Evolutionary conservation across 2,329 filamentous ascomycete genomes (phyloP).

Genomic region (Xylariaceae sp.): DNA sequence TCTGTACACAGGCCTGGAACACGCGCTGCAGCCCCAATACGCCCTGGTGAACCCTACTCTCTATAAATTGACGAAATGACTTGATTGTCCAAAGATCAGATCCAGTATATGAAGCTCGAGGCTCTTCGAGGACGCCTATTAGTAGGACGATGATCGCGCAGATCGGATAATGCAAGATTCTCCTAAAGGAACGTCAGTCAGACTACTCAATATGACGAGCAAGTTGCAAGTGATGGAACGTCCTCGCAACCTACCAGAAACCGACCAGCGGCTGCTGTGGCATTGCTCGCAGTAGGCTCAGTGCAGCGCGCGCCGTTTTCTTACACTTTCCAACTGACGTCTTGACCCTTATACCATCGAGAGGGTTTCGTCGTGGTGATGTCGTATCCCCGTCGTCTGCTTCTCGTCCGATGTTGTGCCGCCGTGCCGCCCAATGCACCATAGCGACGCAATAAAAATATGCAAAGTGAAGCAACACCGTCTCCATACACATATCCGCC

Average conservation of each 20-base stretch:
- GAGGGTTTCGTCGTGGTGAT: no score
- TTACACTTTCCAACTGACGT: slow-evolving; percentile 1
- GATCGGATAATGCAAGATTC: slow-evolving; percentile 5
- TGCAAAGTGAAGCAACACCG: slow-evolving; percentile 1
- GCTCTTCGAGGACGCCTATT: slow-evolving; percentile 2
- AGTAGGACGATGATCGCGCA: slow-evolving; percentile 3
- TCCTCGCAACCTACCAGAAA: no score
- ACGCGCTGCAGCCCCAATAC: background rate
- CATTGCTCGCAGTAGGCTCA: background rate
- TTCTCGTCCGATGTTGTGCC: background rate
- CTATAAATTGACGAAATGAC: slow-evolving; percentile 5
- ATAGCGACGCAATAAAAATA: slow-evolving; percentile 4
- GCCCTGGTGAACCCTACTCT: background rate
- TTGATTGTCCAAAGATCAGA: slow-evolving; percentile 1
- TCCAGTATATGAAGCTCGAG: slow-evolving; percentile 2
- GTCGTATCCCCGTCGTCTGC: background rate
- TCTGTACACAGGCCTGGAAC: slow-evolving; percentile 1
- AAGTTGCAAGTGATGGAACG: no score
- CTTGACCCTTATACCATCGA: background rate
- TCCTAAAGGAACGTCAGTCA: slow-evolving; percentile 4
- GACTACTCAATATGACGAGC: no score
- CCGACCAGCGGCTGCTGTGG: slow-evolving; percentile 1
- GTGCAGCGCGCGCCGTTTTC: slow-evolving; percentile 4
- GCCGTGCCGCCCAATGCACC: slow-evolving; percentile 5
- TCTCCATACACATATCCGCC: background rate